Evolutionary conservation across 2,329 filamentous ascomycete species (phyloP), one percentile per base, ranked within the genome.

Genomic region (Scedosporium dehoogii): DNA sequence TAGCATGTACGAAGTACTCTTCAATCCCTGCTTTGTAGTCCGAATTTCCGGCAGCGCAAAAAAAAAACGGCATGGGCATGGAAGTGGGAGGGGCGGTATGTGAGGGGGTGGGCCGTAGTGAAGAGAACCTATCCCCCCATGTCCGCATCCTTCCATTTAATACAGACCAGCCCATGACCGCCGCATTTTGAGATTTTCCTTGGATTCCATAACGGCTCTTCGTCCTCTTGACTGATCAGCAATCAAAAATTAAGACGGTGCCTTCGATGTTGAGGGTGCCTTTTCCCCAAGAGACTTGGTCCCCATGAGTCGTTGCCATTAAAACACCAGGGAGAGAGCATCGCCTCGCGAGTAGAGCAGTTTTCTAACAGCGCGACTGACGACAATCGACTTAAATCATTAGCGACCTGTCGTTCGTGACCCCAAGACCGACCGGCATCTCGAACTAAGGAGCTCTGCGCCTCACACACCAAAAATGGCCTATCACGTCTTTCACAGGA

Each of bases 401-500:
- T 48, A 48, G 18, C 44, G 44, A 21, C 44, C 16, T 18, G 44
- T 48, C 44, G 44, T 7, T 23, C 56, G 56, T n/a, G 59, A 60
- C 59, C 25, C 23, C 14, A 60, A 53, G 6, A 33, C 44, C 51
- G 51, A 55, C 51, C 51, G 12, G 12, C 51, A 55, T 21, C 51
- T 23, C 51, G 21, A 55, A 18, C 51, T 27, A 23, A 55, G 23
- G 21, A 7, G 18, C 4, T 23, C 51, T 55, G 18, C 51, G 51
- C 51, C 18, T 55, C 51, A 23, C 21, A 38, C 41, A 16, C n/a
- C 29, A 56, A 27, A 55, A 38, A 66, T 65, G 63, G 70, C 66
- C 57, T 85, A 85, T 71, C 76, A 74, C 73, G 79, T 88, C 67
- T 72, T 90, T 33, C 83, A 80, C 65, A 82, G 83, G 67, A 75